Evolutionary conservation across 2,329 filamentous ascomycete genomes (phyloP).

Genomic region (Leptodontidium sp.): DNA sequence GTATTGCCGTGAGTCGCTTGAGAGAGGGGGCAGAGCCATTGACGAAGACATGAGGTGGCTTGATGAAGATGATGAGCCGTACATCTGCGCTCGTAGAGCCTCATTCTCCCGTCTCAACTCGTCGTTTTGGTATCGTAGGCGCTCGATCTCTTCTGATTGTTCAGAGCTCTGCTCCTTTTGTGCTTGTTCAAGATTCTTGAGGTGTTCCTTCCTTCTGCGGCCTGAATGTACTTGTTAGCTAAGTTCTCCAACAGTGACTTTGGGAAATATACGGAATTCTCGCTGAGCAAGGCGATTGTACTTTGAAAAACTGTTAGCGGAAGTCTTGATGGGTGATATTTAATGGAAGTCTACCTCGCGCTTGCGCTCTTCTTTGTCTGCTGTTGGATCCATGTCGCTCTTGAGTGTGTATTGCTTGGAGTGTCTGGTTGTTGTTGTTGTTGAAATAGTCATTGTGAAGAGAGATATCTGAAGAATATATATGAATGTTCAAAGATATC

Average conservation of each 20-base stretch:
- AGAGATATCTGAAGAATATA: constrained; percentile 31
- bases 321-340: constrained; percentile 1
- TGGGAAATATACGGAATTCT: constrained; percentile 51
- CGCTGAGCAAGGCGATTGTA: constrained; percentile 54
- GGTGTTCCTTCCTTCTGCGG: constrained; percentile 53
- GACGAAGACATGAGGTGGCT: constrained; percentile 40
- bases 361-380: constrained; percentile 48
- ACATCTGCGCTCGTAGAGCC: constrained; percentile 48
- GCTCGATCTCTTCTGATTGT: constrained; percentile 52
- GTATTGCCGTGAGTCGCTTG: constrained; percentile 43
- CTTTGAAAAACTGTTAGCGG: constrained; percentile 31
- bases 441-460: constrained; percentile 38
- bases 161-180: constrained; percentile 51
- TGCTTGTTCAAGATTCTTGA: constrained; percentile 53
- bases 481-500: constrained; percentile 26
- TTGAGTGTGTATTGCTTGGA: constrained; percentile 40
- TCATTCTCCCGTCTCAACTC: constrained; percentile 53
- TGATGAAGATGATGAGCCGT: constrained; percentile 46
- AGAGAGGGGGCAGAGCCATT: constrained; percentile 34
- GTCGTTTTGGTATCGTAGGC: constrained; percentile 51
- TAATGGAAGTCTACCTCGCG: constrained; percentile 43
- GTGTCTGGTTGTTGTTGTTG: constrained; percentile 35
- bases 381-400: constrained; percentile 42
- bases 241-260: constrained; percentile 13
- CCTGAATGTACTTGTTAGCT: constrained; percentile 44